phyloP scores from a whole-genome alignment of 2,329 filamentous ascomycete genomes.

The Phoma sp. region DNA sequence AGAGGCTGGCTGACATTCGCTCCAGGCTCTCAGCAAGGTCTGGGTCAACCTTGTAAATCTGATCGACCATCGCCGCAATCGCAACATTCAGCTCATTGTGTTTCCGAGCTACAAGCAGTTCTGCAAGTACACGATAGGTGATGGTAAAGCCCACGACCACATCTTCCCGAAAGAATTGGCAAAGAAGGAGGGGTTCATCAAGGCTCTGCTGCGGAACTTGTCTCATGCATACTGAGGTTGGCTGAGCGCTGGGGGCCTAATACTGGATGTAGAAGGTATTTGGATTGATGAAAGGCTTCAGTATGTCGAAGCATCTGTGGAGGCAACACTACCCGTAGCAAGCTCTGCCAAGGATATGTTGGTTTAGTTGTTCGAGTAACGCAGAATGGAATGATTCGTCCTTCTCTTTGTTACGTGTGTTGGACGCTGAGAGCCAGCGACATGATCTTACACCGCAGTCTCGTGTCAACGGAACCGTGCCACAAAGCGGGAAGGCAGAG shows the following conservation, averaged over 20 bases:
- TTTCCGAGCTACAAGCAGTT: conserved; percentile 24
- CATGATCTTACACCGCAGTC: not conserved
- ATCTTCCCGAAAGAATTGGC: conserved; percentile 27
- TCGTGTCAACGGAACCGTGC: not conserved
- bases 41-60: conserved; percentile 33
- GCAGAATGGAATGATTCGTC: too few relatives aligned
- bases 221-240: not conserved
- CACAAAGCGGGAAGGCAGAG: not conserved
- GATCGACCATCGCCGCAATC: conserved; percentile 31
- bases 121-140: conserved; percentile 14
- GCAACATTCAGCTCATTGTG: conserved; percentile 8
- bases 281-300: too few relatives aligned
- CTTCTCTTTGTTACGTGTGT: too few relatives aligned
- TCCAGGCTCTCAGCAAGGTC: conserved; percentile 24
- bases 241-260: not conserved
- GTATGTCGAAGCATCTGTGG: too few relatives aligned
- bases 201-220: conserved; percentile 15
- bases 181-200: conserved; percentile 33
- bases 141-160: conserved; percentile 4
- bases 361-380: too few relatives aligned
- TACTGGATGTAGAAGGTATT: too few relatives aligned
- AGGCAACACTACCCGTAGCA: too few relatives aligned
- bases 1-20: not conserved
- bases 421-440: too few relatives aligned
- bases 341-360: too few relatives aligned